Conservation (phyloP, 495 filamentous ascomycete species). For the Aspergillus nidulans region DNA sequence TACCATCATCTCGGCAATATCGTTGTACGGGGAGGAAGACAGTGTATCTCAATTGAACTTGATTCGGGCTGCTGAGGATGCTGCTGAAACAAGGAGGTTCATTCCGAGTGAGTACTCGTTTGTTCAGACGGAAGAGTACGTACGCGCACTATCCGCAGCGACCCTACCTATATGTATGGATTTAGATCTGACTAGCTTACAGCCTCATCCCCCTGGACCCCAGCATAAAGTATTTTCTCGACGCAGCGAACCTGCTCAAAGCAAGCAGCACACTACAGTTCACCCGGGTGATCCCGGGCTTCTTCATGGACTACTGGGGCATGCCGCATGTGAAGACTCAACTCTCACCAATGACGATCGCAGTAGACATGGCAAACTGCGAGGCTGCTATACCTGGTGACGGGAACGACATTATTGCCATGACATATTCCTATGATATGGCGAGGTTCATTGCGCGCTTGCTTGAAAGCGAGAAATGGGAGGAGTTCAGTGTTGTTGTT, state of each 20-base stretch:
- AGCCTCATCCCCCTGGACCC: slow-evolving; percentile 33
- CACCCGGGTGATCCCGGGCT: slow-evolving; percentile 46
- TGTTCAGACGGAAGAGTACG: slow-evolving; percentile 33
- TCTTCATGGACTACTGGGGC: slow-evolving; percentile 55
- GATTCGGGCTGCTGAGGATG: slow-evolving; percentile 46
- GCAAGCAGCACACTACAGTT: slow-evolving; percentile 34
- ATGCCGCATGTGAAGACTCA: slow-evolving; percentile 43
- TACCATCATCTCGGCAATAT: slow-evolving; percentile 49
- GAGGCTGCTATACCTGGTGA: slow-evolving; percentile 49
- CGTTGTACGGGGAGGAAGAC: slow-evolving; percentile 29
- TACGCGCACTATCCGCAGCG: not conserved
- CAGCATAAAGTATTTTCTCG: slow-evolving; percentile 32
- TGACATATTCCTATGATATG: slow-evolving; percentile 52
- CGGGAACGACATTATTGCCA: slow-evolving; percentile 43
- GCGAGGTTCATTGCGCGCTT: slow-evolving; percentile 44
- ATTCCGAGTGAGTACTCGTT: slow-evolving; percentile 49
- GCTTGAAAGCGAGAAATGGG: slow-evolving; percentile 46
- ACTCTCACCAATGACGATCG: slow-evolving; percentile 34
- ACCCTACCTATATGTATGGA: not conserved
- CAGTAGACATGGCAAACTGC: slow-evolving; percentile 43
- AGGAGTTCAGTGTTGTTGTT: slow-evolving; percentile 35
- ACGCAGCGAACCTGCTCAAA: slow-evolving; percentile 27
- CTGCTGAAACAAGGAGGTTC: slow-evolving; percentile 40
- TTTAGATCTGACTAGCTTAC: not conserved
- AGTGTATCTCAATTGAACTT: slow-evolving; percentile 40